These are phyloP conservation scores for Brettanomyces sp. DNA, from an alignment of 805 yeast genomes.

Conservation along the genomic window DNA sequence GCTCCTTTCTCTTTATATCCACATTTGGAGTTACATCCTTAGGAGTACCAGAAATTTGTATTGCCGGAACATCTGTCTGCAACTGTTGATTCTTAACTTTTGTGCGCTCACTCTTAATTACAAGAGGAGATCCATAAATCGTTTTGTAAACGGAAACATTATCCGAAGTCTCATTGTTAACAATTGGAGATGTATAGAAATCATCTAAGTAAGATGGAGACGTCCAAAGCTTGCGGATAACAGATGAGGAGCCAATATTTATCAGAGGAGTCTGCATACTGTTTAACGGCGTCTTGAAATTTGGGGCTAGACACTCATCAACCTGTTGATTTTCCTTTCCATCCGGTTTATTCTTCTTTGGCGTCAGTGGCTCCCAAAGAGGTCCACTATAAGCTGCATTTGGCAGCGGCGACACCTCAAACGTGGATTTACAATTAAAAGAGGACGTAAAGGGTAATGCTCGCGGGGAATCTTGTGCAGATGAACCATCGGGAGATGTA, in stretches of 20 bases:
- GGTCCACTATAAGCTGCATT: slow-evolving; percentile 51
- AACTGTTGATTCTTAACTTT: background rate
- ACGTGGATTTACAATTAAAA: slow-evolving; percentile 55
- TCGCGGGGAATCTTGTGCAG: slow-evolving; percentile 16
- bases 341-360: slow-evolving; percentile 23
- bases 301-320: slow-evolving; percentile 8
- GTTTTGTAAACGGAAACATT: slow-evolving; percentile 20
- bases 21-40: background rate
- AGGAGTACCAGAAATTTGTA: background rate
- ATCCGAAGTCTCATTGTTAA: slow-evolving; percentile 1
- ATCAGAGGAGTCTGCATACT: slow-evolving; percentile 13
- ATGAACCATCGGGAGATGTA: slow-evolving; percentile 28
- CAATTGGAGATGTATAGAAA: slow-evolving; percentile 46
- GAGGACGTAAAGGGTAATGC: slow-evolving; percentile 48
- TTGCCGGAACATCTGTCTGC: background rate
- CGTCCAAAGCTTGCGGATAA: slow-evolving; percentile 48
- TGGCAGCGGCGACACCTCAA: slow-evolving; percentile 54
- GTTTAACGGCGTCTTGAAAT: slow-evolving; percentile 22
- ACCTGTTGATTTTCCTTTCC: slow-evolving; percentile 3
- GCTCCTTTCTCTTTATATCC: background rate
- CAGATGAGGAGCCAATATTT: slow-evolving; percentile 26
- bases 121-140: slow-evolving; percentile 29
- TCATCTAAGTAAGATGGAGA: slow-evolving; percentile 62
- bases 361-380: slow-evolving; percentile 55
- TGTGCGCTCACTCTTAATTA: slow-evolving; percentile 7